phyloP scores from a whole-genome alignment of 192 early-diverging fungal genomes.

The Coemansia sp. region DNA sequence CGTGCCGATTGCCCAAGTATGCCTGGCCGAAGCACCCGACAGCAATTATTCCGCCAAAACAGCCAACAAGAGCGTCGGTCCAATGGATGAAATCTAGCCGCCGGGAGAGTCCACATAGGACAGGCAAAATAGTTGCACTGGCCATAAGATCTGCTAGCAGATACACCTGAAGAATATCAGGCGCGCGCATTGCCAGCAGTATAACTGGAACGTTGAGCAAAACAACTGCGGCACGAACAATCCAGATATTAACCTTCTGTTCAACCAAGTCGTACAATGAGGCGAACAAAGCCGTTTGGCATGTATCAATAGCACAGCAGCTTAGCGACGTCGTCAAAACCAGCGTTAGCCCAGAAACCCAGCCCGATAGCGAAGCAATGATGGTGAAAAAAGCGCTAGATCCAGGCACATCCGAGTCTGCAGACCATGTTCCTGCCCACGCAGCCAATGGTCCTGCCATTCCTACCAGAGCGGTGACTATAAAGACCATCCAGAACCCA shows the following conservation, averaged over 20 bases:
- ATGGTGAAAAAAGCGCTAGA: slow-evolving; percentile 69
- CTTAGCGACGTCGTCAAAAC: slow-evolving; percentile 63
- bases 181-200: slow-evolving; percentile 56
- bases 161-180: slow-evolving; percentile 61
- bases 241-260: slow-evolving; percentile 47
- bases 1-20: slow-evolving; percentile 51
- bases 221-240: slow-evolving; percentile 43
- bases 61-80: slow-evolving; percentile 54
- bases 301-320: slow-evolving; percentile 65
- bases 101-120: slow-evolving; percentile 55
- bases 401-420: slow-evolving; percentile 44
- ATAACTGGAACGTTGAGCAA: slow-evolving; percentile 56
- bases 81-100: slow-evolving; percentile 55
- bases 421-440: slow-evolving; percentile 61
- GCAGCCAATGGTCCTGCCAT: slow-evolving; percentile 64
- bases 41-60: slow-evolving; percentile 54
- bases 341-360: slow-evolving; percentile 61
- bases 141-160: slow-evolving; percentile 63
- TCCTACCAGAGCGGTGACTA: slow-evolving; percentile 58
- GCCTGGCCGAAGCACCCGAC: slow-evolving; percentile 56
- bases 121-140: slow-evolving; percentile 57
- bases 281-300: slow-evolving; percentile 67
- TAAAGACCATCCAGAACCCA: slow-evolving; percentile 58
- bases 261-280: slow-evolving; percentile 60
- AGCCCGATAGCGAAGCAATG: slow-evolving; percentile 55